Evolutionary conservation across 192 early-diverging fungal species (phyloP), one percentile per base, ranked within the genome.

Genomic region (Coemansia sp.): DNA sequence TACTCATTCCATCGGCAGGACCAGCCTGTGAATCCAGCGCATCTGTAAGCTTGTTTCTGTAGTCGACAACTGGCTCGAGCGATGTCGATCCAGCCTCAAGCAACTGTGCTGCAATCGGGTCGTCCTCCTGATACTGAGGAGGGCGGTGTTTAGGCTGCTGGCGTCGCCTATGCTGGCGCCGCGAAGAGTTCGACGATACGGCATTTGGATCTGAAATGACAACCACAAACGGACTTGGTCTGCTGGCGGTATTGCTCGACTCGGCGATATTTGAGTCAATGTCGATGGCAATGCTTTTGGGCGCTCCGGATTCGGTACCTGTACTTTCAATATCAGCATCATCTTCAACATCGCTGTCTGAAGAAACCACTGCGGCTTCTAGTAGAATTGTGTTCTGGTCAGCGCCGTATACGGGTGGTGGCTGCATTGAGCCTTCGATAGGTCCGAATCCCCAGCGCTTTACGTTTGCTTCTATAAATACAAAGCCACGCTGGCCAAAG

Each of bases 401-500:
- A 38, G 80, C 82, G 13, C 90, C 90, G 67, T 91, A 91, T 1
- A 88, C 81, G 12, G 90, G 90, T 21, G 90, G 90, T 24, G 90
- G 90, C 15, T 78, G 73, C 12, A 85, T 55, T 4, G 87, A 80
- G 37, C 90, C 89, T 62, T 85, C 82, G 8, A 84, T 67, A 10
- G 89, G 87, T 0, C 87, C 89, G 21, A 91, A 69, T 0, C 89
- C 89, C 89, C 89, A 91, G 52, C 88, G 86, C 78, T 89, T 90
- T 37, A 91, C 88, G 59, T 91, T 90, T 40, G 89, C 90, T 58
- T 91, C 90, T 5, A 91, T 81, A 74, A 91, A 91, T 8, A 91
- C 90, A 69, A 90, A 91, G 11, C 89, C 89, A 33, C 83, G 80
- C 62, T 90, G 89, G 14, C 89, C 89, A 80, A 90, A 83, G 72